These are phyloP conservation scores for Cercophora samala DNA, from an alignment of 495 filamentous ascomycete species.

Conservation along the genomic window DNA sequence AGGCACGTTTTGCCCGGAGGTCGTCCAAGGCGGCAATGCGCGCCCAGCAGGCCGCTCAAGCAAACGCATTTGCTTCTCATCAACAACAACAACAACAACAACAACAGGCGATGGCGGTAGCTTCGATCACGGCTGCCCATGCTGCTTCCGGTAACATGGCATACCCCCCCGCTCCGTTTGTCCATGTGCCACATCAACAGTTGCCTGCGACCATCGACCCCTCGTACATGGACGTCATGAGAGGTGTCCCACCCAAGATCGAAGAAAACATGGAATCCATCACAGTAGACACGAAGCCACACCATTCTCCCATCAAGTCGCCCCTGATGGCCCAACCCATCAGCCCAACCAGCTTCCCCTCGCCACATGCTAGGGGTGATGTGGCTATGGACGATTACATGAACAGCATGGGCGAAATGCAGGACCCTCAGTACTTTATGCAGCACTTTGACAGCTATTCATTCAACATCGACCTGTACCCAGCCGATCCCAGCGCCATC, in stretches of 20 bases:
- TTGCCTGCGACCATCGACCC: slow-evolving; percentile 28
- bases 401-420: slow-evolving; percentile 24
- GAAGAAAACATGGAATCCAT: slow-evolving; percentile 23
- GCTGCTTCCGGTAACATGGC: background rate
- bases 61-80: slow-evolving; percentile 20
- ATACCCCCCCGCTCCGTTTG: slow-evolving; percentile 13
- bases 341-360: slow-evolving; percentile 31
- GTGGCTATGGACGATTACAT: slow-evolving; percentile 37
- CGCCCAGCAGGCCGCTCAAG: slow-evolving; percentile 30
- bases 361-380: slow-evolving; percentile 34
- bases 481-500: slow-evolving; percentile 29
- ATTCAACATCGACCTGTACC: slow-evolving; percentile 37
- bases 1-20: slow-evolving; percentile 53
- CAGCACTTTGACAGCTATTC: slow-evolving; percentile 12
- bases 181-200: slow-evolving; percentile 24
- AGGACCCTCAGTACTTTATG: background rate
- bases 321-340: slow-evolving; percentile 30
- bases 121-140: background rate
- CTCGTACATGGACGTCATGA: slow-evolving; percentile 39
- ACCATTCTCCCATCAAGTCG: slow-evolving; percentile 30
- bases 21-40: slow-evolving; percentile 49
- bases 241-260: slow-evolving; percentile 22
- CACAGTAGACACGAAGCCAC: slow-evolving; percentile 29
- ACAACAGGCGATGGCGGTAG: no score
- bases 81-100: no score